Base-by-base conservation (phyloP, 2,329 filamentous ascomycete genomes). In the Gaeumannomyces tritici region DNA sequence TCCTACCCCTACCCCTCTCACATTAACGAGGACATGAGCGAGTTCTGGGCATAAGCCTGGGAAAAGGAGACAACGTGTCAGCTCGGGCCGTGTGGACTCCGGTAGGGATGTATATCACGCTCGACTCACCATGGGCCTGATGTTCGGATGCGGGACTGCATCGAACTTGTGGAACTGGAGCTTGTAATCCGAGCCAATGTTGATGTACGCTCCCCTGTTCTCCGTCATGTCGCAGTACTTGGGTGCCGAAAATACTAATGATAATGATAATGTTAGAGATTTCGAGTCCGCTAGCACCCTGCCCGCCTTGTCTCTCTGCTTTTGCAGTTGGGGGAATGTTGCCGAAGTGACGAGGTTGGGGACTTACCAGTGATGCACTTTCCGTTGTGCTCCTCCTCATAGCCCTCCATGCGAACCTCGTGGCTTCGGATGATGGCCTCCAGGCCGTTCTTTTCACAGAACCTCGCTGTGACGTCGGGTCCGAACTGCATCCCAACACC, bases 381-480 rank as follows among this genome's bases (percentile, higher is more conserved):
- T 66, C 93, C 95, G 69, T 95, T 89, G 74, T 99, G 95, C 80
- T 99, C 93, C 68, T 96, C 90, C 74, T 99, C 93, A 72, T 98
- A 99, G n/a, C 95, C 95, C 64, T 95, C 93, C 95, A 99, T 99
- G 69, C 95, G 87, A 31, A 99, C 95, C 75, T 99, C 95, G 77
- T 99, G 95, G 71, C 92, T 96, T 69, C 95, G 89, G 70, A 99
- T 99, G 67, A 99, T 89, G 57, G 95, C 95, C 67, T 96, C 90
- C 55, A 99, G 83, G 0, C 91, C 90, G 76, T 99, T 99, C 76
- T 89, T 92, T 70, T 99, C 93, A 73, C 95, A 99, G 82, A 99
- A 99, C 60, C 87, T 84, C 79, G 96, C 96, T 27, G 95, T 99
- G 63, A 99, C 87, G 73, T 99, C 95, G 0, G 95, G 95, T 0